Percentiles rank a stretch among this genome's conserved stretches.
Conservation (phyloP, 208 protist genomes). For the Angomonas deanei region DNA sequence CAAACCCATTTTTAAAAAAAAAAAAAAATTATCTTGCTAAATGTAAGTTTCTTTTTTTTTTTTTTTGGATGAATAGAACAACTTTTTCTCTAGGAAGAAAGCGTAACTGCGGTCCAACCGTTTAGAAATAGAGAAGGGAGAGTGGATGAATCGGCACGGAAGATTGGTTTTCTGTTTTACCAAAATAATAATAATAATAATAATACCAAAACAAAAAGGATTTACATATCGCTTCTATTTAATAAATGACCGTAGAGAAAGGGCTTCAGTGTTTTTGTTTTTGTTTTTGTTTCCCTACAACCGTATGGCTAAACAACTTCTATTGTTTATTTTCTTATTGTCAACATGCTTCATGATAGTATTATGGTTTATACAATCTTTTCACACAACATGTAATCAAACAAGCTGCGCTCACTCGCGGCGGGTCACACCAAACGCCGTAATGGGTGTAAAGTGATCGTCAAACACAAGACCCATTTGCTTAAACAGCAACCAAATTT, state of each 20-base stretch:
- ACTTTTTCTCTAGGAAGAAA: neutral
- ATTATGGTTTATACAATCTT: no score
- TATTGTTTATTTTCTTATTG: neutral
- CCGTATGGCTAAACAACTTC: no score
- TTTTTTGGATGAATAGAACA: neutral
- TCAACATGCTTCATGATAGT: no score
- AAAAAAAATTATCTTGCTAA: no score
- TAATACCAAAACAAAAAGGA: conserved; percentile 6
- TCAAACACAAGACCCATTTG: conserved; percentile 86
- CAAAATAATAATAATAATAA: conserved; percentile 4
- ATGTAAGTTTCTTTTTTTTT: neutral
- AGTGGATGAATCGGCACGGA: neutral
- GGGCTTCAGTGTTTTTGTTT: no score
- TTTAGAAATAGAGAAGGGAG: neutral
- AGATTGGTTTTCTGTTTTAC: conserved; percentile 1
- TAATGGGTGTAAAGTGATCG: conserved; percentile 71
- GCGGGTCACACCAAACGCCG: conserved; percentile 73
- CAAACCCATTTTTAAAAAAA: neutral
- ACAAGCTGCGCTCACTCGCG: neutral
- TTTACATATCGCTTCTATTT: no score
- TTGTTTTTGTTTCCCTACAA: no score
- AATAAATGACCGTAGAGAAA: no score
- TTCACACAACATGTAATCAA: no score
- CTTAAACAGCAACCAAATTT: conserved; percentile 87
- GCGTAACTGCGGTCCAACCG: no score